These are phyloP conservation scores for Salix brachista DNA, from an alignment of 345 rosid genomes.

Conservation along the genomic window DNA sequence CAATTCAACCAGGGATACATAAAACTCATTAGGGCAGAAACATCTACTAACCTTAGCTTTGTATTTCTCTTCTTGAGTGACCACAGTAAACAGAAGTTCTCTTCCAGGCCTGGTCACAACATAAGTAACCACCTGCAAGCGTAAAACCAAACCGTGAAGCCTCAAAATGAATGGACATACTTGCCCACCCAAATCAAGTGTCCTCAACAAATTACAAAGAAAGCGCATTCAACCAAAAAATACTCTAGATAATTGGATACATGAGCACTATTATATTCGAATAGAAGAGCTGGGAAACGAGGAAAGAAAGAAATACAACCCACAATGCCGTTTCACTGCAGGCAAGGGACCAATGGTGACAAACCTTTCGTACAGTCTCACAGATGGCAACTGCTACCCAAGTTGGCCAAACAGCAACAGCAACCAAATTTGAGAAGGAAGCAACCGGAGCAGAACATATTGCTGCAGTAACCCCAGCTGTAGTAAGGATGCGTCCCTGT, in stretches of 20 bases:
- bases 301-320: neutral
- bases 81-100: constrained; percentile 87
- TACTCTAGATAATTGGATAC: neutral
- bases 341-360: neutral
- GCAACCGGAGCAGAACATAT: constrained; percentile 74
- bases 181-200: neutral
- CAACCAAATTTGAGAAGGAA: constrained; percentile 66
- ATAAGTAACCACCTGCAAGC: constrained; percentile 67
- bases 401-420: constrained; percentile 82
- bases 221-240: neutral
- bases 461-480: constrained; percentile 74
- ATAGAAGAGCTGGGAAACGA: neutral
- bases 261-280: neutral
- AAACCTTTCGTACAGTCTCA: constrained; percentile 88
- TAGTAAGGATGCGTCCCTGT: constrained; percentile 79
- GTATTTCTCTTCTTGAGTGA: constrained; percentile 89
- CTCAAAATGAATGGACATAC: neutral
- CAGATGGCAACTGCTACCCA: constrained; percentile 75
- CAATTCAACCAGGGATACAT: neutral
- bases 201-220: neutral
- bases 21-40: neutral
- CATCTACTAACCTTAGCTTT: constrained; percentile 67
- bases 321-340: neutral
- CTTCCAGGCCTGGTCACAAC: constrained; percentile 91
- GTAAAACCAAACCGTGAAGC: neutral